phyloP scores from a whole-genome alignment of 2,329 filamentous ascomycete genomes.

The Rachicladosporium sp. region DNA sequence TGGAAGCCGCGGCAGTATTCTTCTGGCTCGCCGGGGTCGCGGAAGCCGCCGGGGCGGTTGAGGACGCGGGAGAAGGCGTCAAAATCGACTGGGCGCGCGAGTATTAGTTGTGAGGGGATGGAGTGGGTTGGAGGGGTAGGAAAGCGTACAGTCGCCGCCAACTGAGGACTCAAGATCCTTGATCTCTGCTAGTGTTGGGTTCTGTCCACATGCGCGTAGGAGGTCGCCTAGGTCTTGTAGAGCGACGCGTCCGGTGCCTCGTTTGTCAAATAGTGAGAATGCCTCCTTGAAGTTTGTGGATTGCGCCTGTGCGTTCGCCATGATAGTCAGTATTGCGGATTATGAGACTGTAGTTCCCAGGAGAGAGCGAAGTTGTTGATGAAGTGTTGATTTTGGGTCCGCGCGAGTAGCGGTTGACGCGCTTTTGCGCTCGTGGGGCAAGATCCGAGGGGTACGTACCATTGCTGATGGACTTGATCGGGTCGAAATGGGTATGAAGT shows the following conservation, averaged over 20 bases:
- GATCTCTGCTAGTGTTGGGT: conserved; percentile 90
- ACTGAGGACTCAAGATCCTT: conserved; percentile 81
- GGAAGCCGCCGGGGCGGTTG: conserved; percentile 95
- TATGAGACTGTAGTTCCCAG: background rate
- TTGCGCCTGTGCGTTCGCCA: conserved; percentile 42
- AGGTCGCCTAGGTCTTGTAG: conserved; percentile 83
- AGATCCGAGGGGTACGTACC: too few species aligned
- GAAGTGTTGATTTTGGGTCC: background rate
- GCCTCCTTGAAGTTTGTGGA: conserved; percentile 99
- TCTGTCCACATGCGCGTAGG: conserved; percentile 92
- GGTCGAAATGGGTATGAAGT: too few species aligned
- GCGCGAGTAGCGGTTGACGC: too few species aligned
- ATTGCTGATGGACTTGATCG: too few species aligned
- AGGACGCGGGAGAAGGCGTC: conserved; percentile 94
- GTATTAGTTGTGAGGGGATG: background rate
- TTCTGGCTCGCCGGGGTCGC: conserved; percentile 92
- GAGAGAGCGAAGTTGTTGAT: background rate
- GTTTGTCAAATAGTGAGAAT: conserved; percentile 99
- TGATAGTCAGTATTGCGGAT: conserved; percentile 5
- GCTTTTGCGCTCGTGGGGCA: too few species aligned
- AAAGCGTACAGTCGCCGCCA: conserved; percentile 73
- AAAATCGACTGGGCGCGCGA: conserved; percentile 64
- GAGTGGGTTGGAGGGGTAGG: background rate
- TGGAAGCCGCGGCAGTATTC: conserved; percentile 98
- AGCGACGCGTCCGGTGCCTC: conserved; percentile 83